Percentiles rank a stretch among this genome's conserved stretches.
Evolutionary conservation across 2,329 filamentous ascomycete species (phyloP).

Genomic region (Aspergillus hortae): DNA sequence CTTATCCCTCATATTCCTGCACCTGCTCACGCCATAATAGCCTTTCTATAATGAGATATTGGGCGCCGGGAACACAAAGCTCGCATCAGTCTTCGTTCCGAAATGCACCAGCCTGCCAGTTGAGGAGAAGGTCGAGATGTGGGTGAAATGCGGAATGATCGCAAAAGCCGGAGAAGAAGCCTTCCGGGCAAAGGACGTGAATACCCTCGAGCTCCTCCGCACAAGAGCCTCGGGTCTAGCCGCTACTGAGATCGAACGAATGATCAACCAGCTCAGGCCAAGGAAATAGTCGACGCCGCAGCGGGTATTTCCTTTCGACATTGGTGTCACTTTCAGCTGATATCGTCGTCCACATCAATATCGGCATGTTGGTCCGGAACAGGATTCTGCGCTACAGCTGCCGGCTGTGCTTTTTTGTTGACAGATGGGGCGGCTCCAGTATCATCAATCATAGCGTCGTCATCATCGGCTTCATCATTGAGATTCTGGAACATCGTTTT

Average conservation of each 20-base stretch:
- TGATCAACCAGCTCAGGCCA: conserved; percentile 57
- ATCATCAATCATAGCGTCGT: conserved; percentile 32
- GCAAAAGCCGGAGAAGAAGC: conserved; percentile 90
- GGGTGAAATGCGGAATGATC: conserved; percentile 89
- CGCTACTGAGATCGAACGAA: conserved; percentile 75
- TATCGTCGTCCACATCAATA: conserved; percentile 40
- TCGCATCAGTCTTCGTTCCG: conserved; percentile 78
- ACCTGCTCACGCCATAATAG: conserved; percentile 45
- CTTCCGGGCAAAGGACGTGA: conserved; percentile 72
- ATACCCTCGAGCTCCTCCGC: conserved; percentile 69
- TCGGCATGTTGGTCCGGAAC: conserved; percentile 25
- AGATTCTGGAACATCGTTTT: conserved; percentile 23
- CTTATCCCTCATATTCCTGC: conserved; percentile 11
- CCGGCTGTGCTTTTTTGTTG: conserved; percentile 15
- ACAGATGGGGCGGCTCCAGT: conserved; percentile 19
- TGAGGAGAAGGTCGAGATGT: conserved; percentile 80
- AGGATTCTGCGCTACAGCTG: conserved; percentile 11
- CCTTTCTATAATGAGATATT: conserved; percentile 90
- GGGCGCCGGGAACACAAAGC: conserved; percentile 81
- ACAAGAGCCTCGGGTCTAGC: conserved; percentile 69
- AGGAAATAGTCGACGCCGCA: conserved; percentile 34
- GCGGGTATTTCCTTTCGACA: conserved; percentile 10
- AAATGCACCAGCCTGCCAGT: conserved; percentile 74
- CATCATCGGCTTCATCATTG: conserved; percentile 45
- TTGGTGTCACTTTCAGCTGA: conserved; percentile 34